phyloP scores from a whole-genome alignment of 305 asterid species.

The Rubia occidens region DNA sequence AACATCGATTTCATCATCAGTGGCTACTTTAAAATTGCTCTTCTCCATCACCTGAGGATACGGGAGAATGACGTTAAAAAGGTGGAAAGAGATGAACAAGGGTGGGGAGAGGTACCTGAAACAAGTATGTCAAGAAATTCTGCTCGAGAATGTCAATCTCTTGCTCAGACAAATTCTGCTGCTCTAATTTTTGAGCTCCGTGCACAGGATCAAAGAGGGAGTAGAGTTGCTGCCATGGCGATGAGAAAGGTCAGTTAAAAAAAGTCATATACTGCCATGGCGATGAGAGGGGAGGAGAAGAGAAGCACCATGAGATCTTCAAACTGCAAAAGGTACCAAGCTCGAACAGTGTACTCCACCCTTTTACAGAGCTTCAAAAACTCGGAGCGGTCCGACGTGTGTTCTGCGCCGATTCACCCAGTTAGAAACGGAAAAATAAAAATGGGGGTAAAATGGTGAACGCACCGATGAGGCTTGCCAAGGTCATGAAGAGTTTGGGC shows the following conservation, averaged over 20 bases:
- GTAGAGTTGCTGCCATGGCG: slow-evolving; percentile 64
- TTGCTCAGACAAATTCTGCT: slow-evolving; percentile 63
- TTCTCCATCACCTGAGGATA: slow-evolving; percentile 68
- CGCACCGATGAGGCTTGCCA: slow-evolving; percentile 85
- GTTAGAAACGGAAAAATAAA: no score
- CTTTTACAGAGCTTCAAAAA: slow-evolving; percentile 95
- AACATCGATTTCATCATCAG: slow-evolving; percentile 79
- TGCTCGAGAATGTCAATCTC: slow-evolving; percentile 83
- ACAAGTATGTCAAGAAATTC: slow-evolving; percentile 70
- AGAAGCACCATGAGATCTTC: slow-evolving; percentile 91
- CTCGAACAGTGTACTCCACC: slow-evolving; percentile 90
- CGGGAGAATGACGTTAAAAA: background rate
- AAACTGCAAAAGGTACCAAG: slow-evolving; percentile 93
- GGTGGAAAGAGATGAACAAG: background rate
- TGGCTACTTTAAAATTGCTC: slow-evolving; percentile 86
- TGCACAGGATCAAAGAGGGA: slow-evolving; percentile 90
- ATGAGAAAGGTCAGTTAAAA: no score
- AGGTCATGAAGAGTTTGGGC: slow-evolving; percentile 82
- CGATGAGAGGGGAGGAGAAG: no score
- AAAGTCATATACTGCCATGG: no score
- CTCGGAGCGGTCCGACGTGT: slow-evolving; percentile 76
- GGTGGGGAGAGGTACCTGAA: slow-evolving; percentile 46
- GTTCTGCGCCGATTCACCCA: slow-evolving; percentile 40
- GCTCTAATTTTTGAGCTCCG: slow-evolving; percentile 77
- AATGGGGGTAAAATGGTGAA: no score